Evolutionary conservation across 2,329 filamentous ascomycete species (phyloP).

Genomic region (Juglanconis sp.): DNA sequence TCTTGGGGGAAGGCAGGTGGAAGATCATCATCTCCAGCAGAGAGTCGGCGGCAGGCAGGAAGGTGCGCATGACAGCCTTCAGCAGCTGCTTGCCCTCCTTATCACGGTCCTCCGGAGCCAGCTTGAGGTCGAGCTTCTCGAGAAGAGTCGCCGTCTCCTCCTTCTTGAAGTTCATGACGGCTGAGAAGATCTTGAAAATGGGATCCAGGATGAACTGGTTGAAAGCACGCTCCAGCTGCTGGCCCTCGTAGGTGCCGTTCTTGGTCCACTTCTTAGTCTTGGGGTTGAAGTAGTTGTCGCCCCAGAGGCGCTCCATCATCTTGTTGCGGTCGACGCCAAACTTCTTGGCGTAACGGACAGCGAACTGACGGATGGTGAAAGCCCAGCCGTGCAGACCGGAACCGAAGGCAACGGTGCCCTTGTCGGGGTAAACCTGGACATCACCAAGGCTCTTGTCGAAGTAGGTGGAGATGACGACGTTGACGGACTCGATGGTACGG

Average conservation of each 20-base stretch:
- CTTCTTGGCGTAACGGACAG: constrained; percentile 95
- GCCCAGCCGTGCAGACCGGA: constrained; percentile 99
- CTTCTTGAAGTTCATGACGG: constrained; percentile 98
- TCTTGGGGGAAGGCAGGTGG: constrained; percentile 93
- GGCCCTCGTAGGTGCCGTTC: constrained; percentile 75
- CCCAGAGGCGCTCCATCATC: constrained; percentile 99
- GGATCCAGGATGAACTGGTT: constrained; percentile 99
- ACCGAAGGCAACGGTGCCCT: constrained; percentile 97
- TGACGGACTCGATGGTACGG: constrained; percentile 98
- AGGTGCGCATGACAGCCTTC: constrained; percentile 98
- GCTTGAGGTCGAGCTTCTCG: constrained; percentile 94
- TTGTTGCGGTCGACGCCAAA: constrained; percentile 99
- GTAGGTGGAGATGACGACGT: constrained; percentile 99
- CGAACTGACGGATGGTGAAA: constrained; percentile 98
- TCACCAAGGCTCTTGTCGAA: constrained; percentile 95
- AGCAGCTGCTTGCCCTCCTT: constrained; percentile 97
- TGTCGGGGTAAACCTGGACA: constrained; percentile 96
- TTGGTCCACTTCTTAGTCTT: constrained; percentile 99
- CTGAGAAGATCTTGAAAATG: constrained; percentile 98
- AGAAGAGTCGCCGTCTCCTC: constrained; percentile 82
- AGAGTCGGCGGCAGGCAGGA: constrained; percentile 96
- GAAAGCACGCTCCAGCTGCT: constrained; percentile 95
- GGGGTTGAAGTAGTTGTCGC: constrained; percentile 99
- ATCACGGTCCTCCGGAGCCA: constrained; percentile 78
- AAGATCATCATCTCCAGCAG: constrained; percentile 99